Conservation (phyloP, 208 protist genomes). For the Balamuthia mandrillaris region DNA sequence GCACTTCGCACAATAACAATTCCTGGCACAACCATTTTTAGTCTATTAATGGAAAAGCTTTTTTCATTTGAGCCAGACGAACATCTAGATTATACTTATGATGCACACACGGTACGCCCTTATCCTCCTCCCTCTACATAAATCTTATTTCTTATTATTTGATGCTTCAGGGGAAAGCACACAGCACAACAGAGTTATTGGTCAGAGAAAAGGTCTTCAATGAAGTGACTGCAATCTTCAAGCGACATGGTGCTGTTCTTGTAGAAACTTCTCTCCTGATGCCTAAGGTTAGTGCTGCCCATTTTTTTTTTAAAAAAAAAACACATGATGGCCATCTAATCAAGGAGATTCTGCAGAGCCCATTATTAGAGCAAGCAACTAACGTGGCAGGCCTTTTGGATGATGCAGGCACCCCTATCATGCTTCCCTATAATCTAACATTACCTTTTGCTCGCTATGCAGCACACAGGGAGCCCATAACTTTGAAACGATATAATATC, state of each 20-base stretch:
- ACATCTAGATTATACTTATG: slow-evolving; percentile 43
- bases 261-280: slow-evolving; percentile 54
- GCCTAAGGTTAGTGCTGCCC: slow-evolving; percentile 18
- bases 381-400: slow-evolving; percentile 45
- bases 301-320: neutral
- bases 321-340: too few relatives aligned
- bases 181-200: slow-evolving; percentile 1
- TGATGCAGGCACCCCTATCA: slow-evolving; percentile 44
- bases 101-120: slow-evolving; percentile 5
- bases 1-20: slow-evolving; percentile 54
- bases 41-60: slow-evolving; percentile 51
- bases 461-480: neutral
- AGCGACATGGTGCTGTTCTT: slow-evolving; percentile 38
- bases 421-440: slow-evolving; percentile 54
- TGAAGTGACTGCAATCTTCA: slow-evolving; percentile 15
- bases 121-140: neutral
- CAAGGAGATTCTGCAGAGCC: too few relatives aligned
- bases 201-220: slow-evolving; percentile 32
- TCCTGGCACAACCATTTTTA: slow-evolving; percentile 44
- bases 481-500: slow-evolving; percentile 32
- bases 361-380: neutral
- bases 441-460: slow-evolving; percentile 56
- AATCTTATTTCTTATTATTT: neutral
- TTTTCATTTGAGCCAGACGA: slow-evolving; percentile 45
- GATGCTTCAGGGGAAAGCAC: neutral